These are phyloP conservation scores for Lagenaria siceraria DNA, from an alignment of 306 rosid species.

Conservation along the genomic window DNA sequence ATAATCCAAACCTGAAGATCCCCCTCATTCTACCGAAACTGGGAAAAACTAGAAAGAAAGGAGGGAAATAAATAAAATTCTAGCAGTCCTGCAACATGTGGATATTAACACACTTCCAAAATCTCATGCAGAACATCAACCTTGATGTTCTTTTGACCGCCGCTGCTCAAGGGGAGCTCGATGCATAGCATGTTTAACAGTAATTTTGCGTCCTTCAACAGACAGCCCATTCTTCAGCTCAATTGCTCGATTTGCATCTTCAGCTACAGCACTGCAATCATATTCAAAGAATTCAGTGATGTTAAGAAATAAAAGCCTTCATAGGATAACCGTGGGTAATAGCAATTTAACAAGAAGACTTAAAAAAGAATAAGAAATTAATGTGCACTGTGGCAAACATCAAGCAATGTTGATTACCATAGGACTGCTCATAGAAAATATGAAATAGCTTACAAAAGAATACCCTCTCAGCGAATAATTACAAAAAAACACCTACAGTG, in stretches of 20 bases:
- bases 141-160: conserved; percentile 51
- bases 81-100: background rate
- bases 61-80: background rate
- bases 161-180: conserved; percentile 70
- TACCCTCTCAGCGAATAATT: background rate
- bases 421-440: background rate
- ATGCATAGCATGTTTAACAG: conserved; percentile 74
- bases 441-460: background rate
- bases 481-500: background rate
- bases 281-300: background rate
- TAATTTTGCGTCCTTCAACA: conserved; percentile 64
- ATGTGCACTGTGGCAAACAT: background rate
- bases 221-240: conserved; percentile 64
- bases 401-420: background rate
- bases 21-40: background rate
- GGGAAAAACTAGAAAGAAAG: background rate
- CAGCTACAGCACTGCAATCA: conserved; percentile 61
- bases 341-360: background rate
- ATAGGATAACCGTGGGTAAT: background rate
- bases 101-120: background rate
- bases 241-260: conserved; percentile 72
- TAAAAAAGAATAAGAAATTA: background rate
- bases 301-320: background rate
- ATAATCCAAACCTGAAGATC: background rate
- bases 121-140: conserved; percentile 24